A percentile compares a stretch with the other conserved stretches of the same genome.
phyloP scores from a whole-genome alignment of 208 protist genomes.

The Crithidia thermophila region DNA sequence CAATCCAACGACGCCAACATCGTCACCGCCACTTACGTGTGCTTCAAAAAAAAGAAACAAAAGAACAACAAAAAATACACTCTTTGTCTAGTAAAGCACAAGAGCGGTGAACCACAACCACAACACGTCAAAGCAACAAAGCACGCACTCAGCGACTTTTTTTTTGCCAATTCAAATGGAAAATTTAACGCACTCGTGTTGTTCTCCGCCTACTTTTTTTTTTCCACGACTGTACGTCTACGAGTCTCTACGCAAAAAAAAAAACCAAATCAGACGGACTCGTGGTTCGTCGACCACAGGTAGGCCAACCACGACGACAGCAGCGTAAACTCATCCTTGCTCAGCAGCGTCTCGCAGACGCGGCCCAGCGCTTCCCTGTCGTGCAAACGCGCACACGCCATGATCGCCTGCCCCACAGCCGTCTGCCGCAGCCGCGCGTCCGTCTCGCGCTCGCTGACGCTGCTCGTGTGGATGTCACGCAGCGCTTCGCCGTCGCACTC shows the following conservation, averaged over 20 bases:
- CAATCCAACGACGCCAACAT: too few species aligned
- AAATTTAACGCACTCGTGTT: too few species aligned
- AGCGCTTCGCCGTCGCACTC: slow-evolving; percentile 55
- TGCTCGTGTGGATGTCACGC: slow-evolving; percentile 33
- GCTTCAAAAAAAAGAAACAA: neutral
- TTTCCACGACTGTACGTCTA: too few species aligned
- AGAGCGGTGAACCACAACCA: too few species aligned
- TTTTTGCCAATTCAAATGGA: too few species aligned
- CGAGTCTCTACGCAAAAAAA: neutral
- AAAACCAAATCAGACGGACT: neutral
- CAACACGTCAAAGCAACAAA: neutral
- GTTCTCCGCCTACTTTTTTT: too few species aligned
- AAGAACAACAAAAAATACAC: neutral
- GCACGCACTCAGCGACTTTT: too few species aligned
- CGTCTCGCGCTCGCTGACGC: slow-evolving; percentile 72
- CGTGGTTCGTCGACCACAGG: slow-evolving; percentile 28
- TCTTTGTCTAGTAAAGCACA: neutral
- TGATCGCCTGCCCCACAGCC: slow-evolving; percentile 55
- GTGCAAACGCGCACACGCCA: slow-evolving; percentile 32
- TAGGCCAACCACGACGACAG: slow-evolving; percentile 57
- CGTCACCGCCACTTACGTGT: too few species aligned
- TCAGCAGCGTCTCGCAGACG: slow-evolving; percentile 56
- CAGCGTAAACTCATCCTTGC: slow-evolving; percentile 48
- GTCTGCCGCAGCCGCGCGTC: slow-evolving; percentile 40
- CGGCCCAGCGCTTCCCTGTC: slow-evolving; percentile 30